Evolutionary conservation across 495 filamentous ascomycete species (phyloP), one percentile per base, ranked within the genome.

Genomic region (Penicillium roqueforti): DNA sequence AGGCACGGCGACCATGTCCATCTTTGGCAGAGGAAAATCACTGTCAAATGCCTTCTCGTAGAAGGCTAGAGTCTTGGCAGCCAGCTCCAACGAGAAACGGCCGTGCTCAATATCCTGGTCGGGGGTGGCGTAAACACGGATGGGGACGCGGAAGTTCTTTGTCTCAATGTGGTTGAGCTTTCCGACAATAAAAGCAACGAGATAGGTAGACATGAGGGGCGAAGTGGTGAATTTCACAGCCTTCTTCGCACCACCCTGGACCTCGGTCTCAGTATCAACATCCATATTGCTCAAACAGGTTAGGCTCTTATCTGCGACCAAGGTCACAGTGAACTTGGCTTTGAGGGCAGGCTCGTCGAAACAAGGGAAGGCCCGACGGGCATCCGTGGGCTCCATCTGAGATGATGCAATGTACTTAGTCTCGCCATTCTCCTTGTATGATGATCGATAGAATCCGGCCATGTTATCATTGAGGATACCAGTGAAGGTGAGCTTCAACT

Each of bases 1-100:
- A 22, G 92, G 93, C 67, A 98, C 89, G 45, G 92, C 93, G 60
- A 97, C 87, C 87, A 96, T 93, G 73, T 98, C 93, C 91, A 97
- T 96, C 78, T 98, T 98, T n/a, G 79, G 76, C 42, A 82, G 61
- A 2, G 79, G 79, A 64, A 79, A 79, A 6, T 75, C 67, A 54
- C 59, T 78, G 46, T 81, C 75, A 51, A 83, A 82, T 18, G 79
- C 75, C 68, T 77, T 79, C 57, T 77, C 76, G 53, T 83, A 78
- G 61, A 83, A 78, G 11, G 71, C 73, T 18, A 79, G 65, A 13
- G 79, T 79, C 49, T 71, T 76, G 13, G 83, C 83, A 51, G 81
- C 83, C 47, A 86, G 76, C 37, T 87, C 81, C 34, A 87, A 68
- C 13, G 82, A 81, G 70, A 86, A 87, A 22, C 77, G 74, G 18